These are phyloP conservation scores for Heracleum sosnowskyi DNA, from an alignment of 129 eudicot species.

Conservation along the genomic window DNA sequence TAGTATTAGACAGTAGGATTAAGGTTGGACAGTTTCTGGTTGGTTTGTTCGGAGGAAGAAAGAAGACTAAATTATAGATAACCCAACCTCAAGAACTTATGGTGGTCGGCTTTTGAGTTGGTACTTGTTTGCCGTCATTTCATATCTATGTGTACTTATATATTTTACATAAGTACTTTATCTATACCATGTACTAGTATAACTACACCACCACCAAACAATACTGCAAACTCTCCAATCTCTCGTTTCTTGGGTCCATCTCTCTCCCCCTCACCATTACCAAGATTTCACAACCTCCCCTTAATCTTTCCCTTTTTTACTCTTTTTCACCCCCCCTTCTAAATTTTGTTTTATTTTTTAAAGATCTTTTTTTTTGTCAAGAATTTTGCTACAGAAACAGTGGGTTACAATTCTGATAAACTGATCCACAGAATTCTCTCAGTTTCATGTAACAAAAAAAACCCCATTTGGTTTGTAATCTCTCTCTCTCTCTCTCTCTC, in stretches of 20 bases:
- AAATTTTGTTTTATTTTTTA: background rate
- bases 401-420: background rate
- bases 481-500: too few species aligned
- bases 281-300: conserved; percentile 29
- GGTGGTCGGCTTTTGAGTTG: background rate
- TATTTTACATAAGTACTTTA: background rate
- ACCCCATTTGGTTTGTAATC: conserved; percentile 34
- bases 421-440: conserved; percentile 13
- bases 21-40: background rate
- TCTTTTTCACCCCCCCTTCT: background rate
- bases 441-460: conserved; percentile 11
- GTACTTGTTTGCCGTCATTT: background rate
- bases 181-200: background rate
- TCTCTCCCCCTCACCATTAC: conserved; percentile 32
- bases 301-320: background rate
- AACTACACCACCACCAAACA: conserved; percentile 9
- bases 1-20: background rate
- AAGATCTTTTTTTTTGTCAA: background rate
- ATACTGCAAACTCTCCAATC: background rate
- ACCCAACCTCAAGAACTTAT: background rate
- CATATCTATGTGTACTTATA: too few species aligned
- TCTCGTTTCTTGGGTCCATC: conserved; percentile 35
- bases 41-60: background rate
- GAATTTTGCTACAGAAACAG: background rate
- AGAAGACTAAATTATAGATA: background rate